Percentiles rank a stretch among this genome's conserved stretches.
phyloP scores from a whole-genome alignment of 1,139 yeast genomes.

The Saccharomycopsis hybrid region DNA sequence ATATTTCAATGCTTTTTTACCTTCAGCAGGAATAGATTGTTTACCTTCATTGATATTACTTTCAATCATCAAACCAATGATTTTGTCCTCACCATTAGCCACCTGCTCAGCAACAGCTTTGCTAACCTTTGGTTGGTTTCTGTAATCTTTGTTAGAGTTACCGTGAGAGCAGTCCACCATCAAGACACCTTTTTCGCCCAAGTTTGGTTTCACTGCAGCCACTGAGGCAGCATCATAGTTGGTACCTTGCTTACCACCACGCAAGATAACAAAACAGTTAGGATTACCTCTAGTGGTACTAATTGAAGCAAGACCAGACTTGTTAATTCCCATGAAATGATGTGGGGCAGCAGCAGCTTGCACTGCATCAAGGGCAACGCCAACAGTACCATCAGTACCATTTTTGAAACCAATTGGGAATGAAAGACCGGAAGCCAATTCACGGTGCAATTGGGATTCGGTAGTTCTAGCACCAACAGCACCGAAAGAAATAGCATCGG shows the following conservation, averaged over 20 bases:
- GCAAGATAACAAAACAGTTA: conserved; percentile 79
- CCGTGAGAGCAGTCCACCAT: conserved; percentile 99
- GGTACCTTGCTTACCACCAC: conserved; percentile 94
- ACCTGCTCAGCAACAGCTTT: conserved; percentile 76
- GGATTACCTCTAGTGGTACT: conserved; percentile 93
- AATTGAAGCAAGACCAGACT: conserved; percentile 94
- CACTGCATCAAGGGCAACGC: conserved; percentile 91
- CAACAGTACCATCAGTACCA: conserved; percentile 94
- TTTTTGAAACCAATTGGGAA: conserved; percentile 99
- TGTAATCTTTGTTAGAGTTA: conserved; percentile 88
- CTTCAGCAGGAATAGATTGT: conserved; percentile 74
- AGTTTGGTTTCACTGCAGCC: conserved; percentile 62
- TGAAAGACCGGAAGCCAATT: conserved; percentile 89
- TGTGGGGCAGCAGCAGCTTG: conserved; percentile 89
- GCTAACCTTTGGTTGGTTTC: conserved; percentile 89
- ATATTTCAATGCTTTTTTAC: conserved; percentile 72
- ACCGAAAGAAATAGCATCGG: conserved; percentile 88
- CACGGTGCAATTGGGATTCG: conserved; percentile 96
- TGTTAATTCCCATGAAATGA: conserved; percentile 95
- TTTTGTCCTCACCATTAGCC: conserved; percentile 65
- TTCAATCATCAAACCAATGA: conserved; percentile 96
- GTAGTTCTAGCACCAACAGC: conserved; percentile 99
- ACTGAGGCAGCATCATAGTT: conserved; percentile 82
- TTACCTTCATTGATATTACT: conserved; percentile 88
- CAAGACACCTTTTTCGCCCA: conserved; percentile 44